phyloP scores from a whole-genome alignment of 2,329 filamentous ascomycete species.

The Diaporthe ampelina region DNA sequence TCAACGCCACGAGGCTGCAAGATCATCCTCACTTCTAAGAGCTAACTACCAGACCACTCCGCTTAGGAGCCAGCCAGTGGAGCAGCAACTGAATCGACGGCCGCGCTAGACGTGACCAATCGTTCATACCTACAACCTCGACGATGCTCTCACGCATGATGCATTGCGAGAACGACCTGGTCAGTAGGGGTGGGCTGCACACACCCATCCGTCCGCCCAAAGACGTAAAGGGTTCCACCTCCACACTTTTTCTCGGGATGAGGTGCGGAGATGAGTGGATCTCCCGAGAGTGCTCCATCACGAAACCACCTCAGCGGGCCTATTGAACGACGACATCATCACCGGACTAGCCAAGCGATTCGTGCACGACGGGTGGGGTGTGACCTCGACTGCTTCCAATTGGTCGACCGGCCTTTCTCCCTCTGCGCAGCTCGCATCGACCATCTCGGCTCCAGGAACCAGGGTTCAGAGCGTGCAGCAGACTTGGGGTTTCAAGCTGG shows the following conservation, averaged over 20 bases:
- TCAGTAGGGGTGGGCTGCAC: constrained; percentile 28
- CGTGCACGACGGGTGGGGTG: constrained; percentile 35
- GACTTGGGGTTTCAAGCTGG: constrained; percentile 36
- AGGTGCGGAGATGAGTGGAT: constrained; percentile 35
- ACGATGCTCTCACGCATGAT: constrained; percentile 31
- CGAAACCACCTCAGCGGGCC: constrained; percentile 29
- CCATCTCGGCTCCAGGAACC: constrained; percentile 32
- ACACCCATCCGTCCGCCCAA: constrained; percentile 30
- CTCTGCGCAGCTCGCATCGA: constrained; percentile 15
- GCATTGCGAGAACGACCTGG: constrained; percentile 25
- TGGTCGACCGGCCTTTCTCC: not conserved
- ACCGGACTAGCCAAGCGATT: constrained; percentile 31
- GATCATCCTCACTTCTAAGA: not conserved
- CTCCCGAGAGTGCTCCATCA: constrained; percentile 34
- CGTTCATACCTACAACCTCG: constrained; percentile 13
- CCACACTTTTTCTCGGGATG: constrained; percentile 33
- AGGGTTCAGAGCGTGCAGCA: constrained; percentile 32
- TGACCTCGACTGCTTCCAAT: constrained; percentile 14
- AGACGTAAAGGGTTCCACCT: constrained; percentile 31
- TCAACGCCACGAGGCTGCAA: constrained; percentile 32
- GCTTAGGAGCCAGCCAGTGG: not conserved
- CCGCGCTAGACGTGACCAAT: constrained; percentile 38
- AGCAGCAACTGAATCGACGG: not conserved
- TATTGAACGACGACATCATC: constrained; percentile 31
- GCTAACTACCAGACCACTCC: not conserved